Conservation (phyloP, 2,329 filamentous ascomycete species). For the Magnaporthales sp. region DNA sequence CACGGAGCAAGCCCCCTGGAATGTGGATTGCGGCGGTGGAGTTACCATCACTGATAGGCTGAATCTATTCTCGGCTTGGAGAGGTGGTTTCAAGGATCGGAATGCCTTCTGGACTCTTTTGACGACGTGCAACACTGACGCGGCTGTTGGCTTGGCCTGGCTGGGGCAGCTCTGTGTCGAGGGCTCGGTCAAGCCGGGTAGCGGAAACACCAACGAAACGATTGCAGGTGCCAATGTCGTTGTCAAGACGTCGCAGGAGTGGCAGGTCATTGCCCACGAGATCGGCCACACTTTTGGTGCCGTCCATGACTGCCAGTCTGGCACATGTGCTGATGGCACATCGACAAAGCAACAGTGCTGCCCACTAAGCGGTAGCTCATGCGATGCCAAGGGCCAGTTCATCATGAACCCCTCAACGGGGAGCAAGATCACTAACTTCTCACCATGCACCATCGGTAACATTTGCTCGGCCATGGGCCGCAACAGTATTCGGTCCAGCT, state of each 20-base stretch:
- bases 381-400: slow-evolving; percentile 68
- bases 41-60: slow-evolving; percentile 67
- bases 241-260: slow-evolving; percentile 72
- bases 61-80: slow-evolving; percentile 83
- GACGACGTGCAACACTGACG: slow-evolving; percentile 70
- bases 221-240: slow-evolving; percentile 87
- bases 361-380: slow-evolving; percentile 57
- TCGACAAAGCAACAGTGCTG: slow-evolving; percentile 58
- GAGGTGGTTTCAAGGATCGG: slow-evolving; percentile 63
- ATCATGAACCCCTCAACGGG: slow-evolving; percentile 95
- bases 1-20: slow-evolving; percentile 66
- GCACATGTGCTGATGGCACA: slow-evolving; percentile 57
- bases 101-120: slow-evolving; percentile 94
- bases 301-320: slow-evolving; percentile 77
- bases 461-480: slow-evolving; percentile 80
- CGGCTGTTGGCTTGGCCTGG: slow-evolving; percentile 89
- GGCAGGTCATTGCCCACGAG: slow-evolving; percentile 95
- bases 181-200: slow-evolving; percentile 45
- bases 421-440: slow-evolving; percentile 67
- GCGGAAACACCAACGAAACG: slow-evolving; percentile 51
- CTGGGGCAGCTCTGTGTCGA: slow-evolving; percentile 73
- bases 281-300: slow-evolving; percentile 91
- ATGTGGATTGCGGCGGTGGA: slow-evolving; percentile 59
- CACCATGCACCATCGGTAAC: slow-evolving; percentile 83
- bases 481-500: slow-evolving; percentile 66